Evolutionary conservation across 1,284 basidiomycete species (phyloP), one percentile per base, ranked within the genome.

Genomic region (Tilletia walkeri): DNA sequence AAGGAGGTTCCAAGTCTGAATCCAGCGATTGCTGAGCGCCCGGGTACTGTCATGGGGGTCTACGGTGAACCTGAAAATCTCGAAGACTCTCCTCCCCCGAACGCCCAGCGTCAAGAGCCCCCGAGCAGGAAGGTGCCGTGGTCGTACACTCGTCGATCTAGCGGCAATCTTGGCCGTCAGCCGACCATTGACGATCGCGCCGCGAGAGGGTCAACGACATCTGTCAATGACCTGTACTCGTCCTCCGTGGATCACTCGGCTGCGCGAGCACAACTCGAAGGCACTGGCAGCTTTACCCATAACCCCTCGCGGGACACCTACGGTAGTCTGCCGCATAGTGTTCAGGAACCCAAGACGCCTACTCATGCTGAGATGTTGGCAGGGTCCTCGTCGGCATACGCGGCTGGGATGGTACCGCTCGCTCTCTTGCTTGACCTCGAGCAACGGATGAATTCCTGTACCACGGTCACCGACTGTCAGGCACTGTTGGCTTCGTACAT

Each of bases 111-210:
- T 24, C 73, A 75, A 6, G 75, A 75, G 56, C 67, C 75, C 34
- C 74, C 75, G n/a, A 78, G 78, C 65, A 73, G 78, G 49, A 79
- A 79, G 47, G 73, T 80, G 20, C 78, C 78, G 12, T 79, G 76
- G 76, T 72, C 73, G 38, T 79, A 79, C 65, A 75, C 74, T 36
- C 72, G 76, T 47, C 72, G 71, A 24, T 78, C 76, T 30, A 67
- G 72, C 39, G 73, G 70, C 65, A 47, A 67, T 10, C 53, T 24
- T 7, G 48, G 47, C 0, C 56, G 65, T 56, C 67, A 36, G 74
- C 74, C 45, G 73, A 74, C 54, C 24, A 12, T 56, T 20, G 54
- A 56, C 54, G 54, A 56, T 20, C 18, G 54, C 18, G 20, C 34
- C 24, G 54, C 45, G 56, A 68, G 41, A 75, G 72, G 69, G 72